Evolutionary conservation across 2,329 filamentous ascomycete species (phyloP).

Genomic region (Teratosphaeria zuluensis): DNA sequence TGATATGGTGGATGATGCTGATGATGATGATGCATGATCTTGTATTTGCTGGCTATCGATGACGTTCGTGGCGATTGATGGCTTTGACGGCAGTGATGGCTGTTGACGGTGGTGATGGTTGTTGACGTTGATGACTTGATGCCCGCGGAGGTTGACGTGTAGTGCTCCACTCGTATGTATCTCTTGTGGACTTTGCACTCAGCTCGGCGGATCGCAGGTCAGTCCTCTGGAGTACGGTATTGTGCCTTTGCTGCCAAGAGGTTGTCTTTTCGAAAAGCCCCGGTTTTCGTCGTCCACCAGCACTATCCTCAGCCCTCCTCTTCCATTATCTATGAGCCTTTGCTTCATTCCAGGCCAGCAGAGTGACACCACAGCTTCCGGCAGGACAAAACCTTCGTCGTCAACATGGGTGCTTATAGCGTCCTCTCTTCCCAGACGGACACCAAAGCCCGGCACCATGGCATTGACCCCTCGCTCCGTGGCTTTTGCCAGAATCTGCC

Average conservation of each 20-base stretch:
- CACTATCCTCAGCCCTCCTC: background rate
- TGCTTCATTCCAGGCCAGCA: background rate
- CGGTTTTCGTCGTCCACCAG: background rate
- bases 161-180: background rate
- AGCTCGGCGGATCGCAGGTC: background rate
- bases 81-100: background rate
- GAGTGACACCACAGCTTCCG: background rate
- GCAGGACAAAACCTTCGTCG: background rate
- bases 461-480: background rate
- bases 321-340: background rate
- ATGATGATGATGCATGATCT: background rate
- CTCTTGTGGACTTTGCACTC: background rate
- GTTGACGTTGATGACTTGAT: background rate
- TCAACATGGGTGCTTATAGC: background rate
- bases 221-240: background rate
- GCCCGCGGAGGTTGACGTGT: background rate
- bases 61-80: background rate
- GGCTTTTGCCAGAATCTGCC: background rate
- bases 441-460: background rate
- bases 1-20: slow-evolving; percentile 8
- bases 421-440: background rate
- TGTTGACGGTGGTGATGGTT: background rate
- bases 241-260: background rate
- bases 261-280: background rate
- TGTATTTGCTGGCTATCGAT: background rate